Base-by-base conservation (phyloP, 805 yeast species). In the Starmerella gropengiesseri region DNA sequence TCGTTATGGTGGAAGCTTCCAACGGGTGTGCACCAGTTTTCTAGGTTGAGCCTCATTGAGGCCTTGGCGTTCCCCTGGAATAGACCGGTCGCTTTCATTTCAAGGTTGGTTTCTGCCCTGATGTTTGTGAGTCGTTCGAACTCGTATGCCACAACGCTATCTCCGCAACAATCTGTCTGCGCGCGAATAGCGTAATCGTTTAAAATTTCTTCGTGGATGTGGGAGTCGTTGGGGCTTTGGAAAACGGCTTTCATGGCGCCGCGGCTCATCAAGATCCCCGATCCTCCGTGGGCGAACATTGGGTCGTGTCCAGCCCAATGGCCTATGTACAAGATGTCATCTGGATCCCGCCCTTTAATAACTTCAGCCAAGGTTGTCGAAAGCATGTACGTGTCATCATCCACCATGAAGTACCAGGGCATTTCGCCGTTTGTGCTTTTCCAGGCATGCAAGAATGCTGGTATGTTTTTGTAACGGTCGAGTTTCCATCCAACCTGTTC, bases 251-350 rank as follows among this genome's bases (percentile, higher is more conserved):
- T 47, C 53, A 62, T 49, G 5, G 64, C 58, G 3, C 56, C 60
- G 2, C 53, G 50, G 7, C 65, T 59, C 16, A 62, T 41, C 2
- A 60, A 55, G 4, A 62, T 58, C 7, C 65, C 67, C 1, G 61
- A 50, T 6, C 66, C 68, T n/a, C 68, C 68, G 43, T 63, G 65
- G 12, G 64, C 66, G 47, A 62, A 64, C 26, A 44, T 31, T 20
- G 45, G 43, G 32, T 41, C 50, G 16, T 6, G 42, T 48, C 29
- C 46, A 9, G 35, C 39, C 27, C 53, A 54, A 1, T 55, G 43
- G 1, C 67, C 68, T 27, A 61, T 43, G 43, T 62, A 64, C 22
- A 48, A 39, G 16, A 52, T 47, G 21, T 60, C 51, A 16, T 51
- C 46, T 17, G 59, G 60, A 39, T 62, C 52, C 25, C 50, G 37